These are phyloP conservation scores for Stropharia rugosoannulata DNA, from an alignment of 768 basidiomycete genomes.

Conservation along the genomic window DNA sequence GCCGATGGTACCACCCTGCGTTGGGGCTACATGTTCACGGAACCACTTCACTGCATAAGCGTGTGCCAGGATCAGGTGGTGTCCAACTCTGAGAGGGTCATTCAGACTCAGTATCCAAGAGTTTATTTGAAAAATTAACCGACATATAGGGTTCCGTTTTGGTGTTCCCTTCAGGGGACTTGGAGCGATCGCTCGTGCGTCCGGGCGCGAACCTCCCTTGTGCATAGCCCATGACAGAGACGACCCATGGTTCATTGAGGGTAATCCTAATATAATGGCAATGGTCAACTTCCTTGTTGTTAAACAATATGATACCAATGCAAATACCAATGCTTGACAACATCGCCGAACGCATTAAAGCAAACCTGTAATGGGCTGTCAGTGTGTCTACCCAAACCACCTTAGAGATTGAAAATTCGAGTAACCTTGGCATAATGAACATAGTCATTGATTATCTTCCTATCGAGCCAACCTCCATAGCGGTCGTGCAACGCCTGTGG, in stretches of 20 bases:
- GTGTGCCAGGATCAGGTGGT: conserved; percentile 68
- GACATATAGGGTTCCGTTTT: conserved; percentile 65
- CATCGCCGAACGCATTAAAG: conserved; percentile 69
- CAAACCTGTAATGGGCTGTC: conserved; percentile 40
- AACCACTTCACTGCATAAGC: conserved; percentile 65
- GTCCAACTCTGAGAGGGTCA: conserved; percentile 48
- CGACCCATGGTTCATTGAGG: conserved; percentile 73
- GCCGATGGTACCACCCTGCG: conserved; percentile 62
- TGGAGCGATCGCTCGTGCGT: conserved; percentile 58
- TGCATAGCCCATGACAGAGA: conserved; percentile 64
- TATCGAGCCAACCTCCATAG: conserved; percentile 77
- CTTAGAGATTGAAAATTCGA: background rate
- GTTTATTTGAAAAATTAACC: conserved; percentile 20
- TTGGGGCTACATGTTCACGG: conserved; percentile 52
- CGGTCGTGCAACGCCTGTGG: conserved; percentile 71
- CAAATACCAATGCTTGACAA: conserved; percentile 67
- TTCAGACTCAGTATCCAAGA: background rate
- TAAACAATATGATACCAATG: conserved; percentile 1
- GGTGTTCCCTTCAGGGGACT: conserved; percentile 57
- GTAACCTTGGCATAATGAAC: conserved; percentile 54
- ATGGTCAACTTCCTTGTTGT: background rate
- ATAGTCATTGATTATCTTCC: conserved; percentile 62
- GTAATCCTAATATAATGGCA: conserved; percentile 54
- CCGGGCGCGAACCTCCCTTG: conserved; percentile 68
- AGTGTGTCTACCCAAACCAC: background rate